Evolutionary conservation across 345 rosid genomes (phyloP), one percentile per base, ranked within the genome.

Genomic region (Citrus maxima): DNA sequence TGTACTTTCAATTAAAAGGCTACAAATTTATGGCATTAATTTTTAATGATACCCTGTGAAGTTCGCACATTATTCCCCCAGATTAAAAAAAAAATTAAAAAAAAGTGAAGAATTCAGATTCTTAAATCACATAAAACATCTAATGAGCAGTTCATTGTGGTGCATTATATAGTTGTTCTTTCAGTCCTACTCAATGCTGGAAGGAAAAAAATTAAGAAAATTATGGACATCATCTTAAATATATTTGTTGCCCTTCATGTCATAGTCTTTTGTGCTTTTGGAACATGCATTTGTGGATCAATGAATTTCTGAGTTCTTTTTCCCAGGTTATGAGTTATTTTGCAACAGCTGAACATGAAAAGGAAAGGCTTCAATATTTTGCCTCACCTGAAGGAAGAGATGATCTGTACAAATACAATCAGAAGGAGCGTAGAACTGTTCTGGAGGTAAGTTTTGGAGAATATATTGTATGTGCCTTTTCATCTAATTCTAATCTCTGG

Each of bases 341-440:
- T 80, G 95, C 99, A 35, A 85, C 90, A 82, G 94, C 95, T 46
- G 82, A 88, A 78, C 94, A 90, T 79, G 98, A 96, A 83, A 93
- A 81, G 86, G 97, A 94, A 77, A 93, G 92, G 80, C 97, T 96
- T 78, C 88, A 88, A 78, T 93, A 94, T 85, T 96, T 96, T 84
- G 87, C 87, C 59, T 96, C 98, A 34, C 78, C 98, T 72, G 97
- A 96, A 84, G 99, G 99, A 85, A 85, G 97, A 78, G 97, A 96
- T 69, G 99, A 92, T 85, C 88, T 96, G 40, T 96, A 93, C 88
- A 87, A 91, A 74, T 96, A 96, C 87, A 96, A 96, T 86, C 95
- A 91, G 82, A 96, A 94, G 87, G 98, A 93, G 80, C 82, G 95
- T 35, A 90, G 95, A 88, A 90, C 94, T 80, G 92, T 96, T 77